These are phyloP conservation scores for Aspergillus sparsus DNA, from an alignment of 495 filamentous ascomycete species.

Conservation along the genomic window DNA sequence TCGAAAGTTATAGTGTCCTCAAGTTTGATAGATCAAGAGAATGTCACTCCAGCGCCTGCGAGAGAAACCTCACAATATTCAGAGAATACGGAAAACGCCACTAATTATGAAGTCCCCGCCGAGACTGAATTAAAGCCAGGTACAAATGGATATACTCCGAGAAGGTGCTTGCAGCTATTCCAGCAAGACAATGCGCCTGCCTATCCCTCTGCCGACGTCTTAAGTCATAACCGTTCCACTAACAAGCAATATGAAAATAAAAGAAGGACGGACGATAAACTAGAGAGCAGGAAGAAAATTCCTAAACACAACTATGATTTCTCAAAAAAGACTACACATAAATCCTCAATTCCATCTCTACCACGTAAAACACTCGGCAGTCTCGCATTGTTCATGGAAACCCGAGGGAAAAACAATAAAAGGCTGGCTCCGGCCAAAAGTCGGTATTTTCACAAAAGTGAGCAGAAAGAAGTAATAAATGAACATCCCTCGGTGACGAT, in stretches of 20 bases:
- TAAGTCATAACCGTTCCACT: background rate
- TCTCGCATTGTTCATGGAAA: constrained; percentile 35
- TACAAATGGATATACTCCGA: too few species aligned
- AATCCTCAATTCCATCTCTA: background rate
- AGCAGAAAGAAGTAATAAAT: background rate
- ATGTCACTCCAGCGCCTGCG: too few species aligned
- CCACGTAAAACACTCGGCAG: constrained; percentile 23
- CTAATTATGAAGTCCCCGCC: too few species aligned
- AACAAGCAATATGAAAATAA: background rate
- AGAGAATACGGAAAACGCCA: too few species aligned
- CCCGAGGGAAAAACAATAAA: constrained; percentile 20
- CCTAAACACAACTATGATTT: background rate
- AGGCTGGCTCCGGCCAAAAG: constrained; percentile 11
- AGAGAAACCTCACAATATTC: too few species aligned
- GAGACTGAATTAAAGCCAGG: too few species aligned
- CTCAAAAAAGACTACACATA: background rate
- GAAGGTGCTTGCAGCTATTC: too few species aligned
- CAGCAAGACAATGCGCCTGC: too few species aligned
- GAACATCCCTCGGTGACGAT: background rate
- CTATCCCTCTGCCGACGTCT: too few species aligned
- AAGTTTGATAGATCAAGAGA: too few species aligned
- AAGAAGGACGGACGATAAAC: too few species aligned
- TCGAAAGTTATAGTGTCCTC: too few species aligned
- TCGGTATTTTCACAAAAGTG: constrained; percentile 19
- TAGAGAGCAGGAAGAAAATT: background rate